Evolutionary conservation across 768 basidiomycete genomes (phyloP).

Genomic region (Amanita rubescens): DNA sequence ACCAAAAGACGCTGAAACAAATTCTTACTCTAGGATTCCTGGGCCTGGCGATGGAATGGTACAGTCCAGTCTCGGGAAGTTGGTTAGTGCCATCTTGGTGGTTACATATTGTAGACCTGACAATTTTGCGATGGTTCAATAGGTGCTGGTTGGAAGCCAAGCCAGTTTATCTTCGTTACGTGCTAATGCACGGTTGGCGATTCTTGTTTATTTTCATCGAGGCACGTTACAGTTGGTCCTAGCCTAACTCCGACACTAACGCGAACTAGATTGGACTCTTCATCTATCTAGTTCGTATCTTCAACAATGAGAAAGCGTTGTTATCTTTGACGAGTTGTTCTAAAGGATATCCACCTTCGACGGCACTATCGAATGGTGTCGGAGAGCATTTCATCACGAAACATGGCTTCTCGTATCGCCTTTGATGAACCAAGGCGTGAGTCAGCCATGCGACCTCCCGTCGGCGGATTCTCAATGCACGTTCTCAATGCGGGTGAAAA

Average conservation of each 20-base stretch:
- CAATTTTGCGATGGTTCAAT: no score
- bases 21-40: slow-evolving; percentile 4
- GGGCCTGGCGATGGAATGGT: slow-evolving; percentile 10
- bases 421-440: neutral
- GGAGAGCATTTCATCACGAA: neutral
- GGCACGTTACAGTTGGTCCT: slow-evolving; percentile 15
- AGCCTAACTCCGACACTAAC: neutral
- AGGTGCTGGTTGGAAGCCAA: slow-evolving; percentile 10
- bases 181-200: slow-evolving; percentile 11
- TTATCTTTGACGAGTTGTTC: neutral
- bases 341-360: neutral
- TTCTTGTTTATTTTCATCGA: slow-evolving; percentile 9
- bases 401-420: neutral
- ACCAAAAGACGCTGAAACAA: no score
- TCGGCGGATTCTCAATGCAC: neutral
- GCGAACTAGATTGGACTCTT: neutral
- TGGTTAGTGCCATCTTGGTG: slow-evolving; percentile 4
- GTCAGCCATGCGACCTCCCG: neutral
- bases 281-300: neutral
- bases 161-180: slow-evolving; percentile 9
- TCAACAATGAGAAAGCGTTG: no score
- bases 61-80: slow-evolving; percentile 9
- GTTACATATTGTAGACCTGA: neutral
- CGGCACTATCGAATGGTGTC: slow-evolving; percentile 2
- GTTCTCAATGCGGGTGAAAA: neutral